phyloP scores from a whole-genome alignment of 78 protist species.

The slime mould (Dictyostelium discoideum) region DNA sequence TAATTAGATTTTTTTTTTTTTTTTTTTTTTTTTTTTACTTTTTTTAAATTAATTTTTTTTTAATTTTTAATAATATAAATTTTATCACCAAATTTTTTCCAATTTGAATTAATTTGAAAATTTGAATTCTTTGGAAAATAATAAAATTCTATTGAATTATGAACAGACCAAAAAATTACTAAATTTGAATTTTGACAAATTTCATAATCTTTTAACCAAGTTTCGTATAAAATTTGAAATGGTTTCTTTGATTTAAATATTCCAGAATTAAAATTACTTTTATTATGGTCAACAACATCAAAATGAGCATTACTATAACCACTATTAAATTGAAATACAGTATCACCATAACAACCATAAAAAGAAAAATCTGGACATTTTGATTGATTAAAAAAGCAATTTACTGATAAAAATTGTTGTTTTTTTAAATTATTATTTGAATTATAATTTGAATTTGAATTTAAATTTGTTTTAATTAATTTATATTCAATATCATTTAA shows the following conservation, averaged over 20 bases:
- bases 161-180: background rate
- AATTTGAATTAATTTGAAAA: background rate
- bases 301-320: background rate
- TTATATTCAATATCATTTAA: background rate
- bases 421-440: no score
- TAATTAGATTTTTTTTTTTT: no score
- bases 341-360: background rate
- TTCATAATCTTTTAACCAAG: background rate
- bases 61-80: background rate
- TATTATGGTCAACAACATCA: background rate
- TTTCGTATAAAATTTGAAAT: background rate
- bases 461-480: no score
- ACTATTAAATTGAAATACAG: background rate
- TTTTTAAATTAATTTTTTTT: no score
- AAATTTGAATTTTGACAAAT: background rate
- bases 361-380: background rate
- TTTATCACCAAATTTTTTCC: background rate
- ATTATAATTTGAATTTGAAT: no score
- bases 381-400: background rate
- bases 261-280: background rate
- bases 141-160: background rate
- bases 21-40: no score
- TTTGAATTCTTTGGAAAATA: background rate
- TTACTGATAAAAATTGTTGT: background rate
- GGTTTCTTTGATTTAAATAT: background rate